Conservation (phyloP, 83 land plant species). For the Larix sibirica region DNA sequence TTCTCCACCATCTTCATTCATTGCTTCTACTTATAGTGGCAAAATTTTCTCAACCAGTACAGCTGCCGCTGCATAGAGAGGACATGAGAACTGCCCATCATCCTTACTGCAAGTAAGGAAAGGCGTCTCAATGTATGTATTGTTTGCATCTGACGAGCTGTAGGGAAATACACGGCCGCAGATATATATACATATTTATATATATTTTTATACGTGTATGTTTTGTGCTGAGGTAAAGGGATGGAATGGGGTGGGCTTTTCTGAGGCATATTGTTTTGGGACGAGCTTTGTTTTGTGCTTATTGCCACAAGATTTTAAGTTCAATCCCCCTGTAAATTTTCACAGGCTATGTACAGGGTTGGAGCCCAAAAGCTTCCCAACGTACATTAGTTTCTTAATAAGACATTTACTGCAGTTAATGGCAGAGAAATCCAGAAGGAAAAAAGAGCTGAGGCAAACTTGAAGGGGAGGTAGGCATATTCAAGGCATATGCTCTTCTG, state of each 20-base stretch:
- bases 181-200: conserved; percentile 1
- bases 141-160: conserved; percentile 12
- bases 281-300: not conserved
- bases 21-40: not conserved
- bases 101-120: conserved; percentile 9
- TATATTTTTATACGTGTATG: conserved; percentile 5
- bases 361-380: conserved; percentile 1
- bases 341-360: conserved; percentile 13
- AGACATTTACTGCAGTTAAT: not conserved
- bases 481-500: not conserved
- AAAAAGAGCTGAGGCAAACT: not conserved
- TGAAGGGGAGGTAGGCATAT: conserved; percentile 7
- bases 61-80: conserved; percentile 4
- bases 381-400: conserved; percentile 7
- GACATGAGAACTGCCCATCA: not conserved
- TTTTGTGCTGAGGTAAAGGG: not conserved
- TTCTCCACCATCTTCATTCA: conserved; percentile 8
- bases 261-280: not conserved
- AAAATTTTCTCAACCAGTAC: conserved; percentile 12
- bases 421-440: not conserved
- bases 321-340: conserved; percentile 4
- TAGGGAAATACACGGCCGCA: conserved; percentile 13
- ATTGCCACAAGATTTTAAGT: not conserved
- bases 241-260: not conserved
- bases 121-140: conserved; percentile 4